Base-by-base conservation (phyloP, 164 flowering plant species). In the Liquidambar formosana region DNA sequence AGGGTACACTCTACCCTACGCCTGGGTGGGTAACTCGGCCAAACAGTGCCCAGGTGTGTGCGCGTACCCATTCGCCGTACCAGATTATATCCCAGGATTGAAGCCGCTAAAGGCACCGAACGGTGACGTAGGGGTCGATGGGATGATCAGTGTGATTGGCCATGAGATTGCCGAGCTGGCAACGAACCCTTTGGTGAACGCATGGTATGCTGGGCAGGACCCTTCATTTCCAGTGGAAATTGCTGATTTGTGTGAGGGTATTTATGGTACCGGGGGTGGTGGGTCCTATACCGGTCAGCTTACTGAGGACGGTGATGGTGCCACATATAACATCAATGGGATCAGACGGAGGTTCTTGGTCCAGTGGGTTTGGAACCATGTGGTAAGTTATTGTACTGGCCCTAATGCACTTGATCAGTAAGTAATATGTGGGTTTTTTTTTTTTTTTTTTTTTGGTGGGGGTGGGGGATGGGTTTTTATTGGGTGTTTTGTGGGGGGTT, bases 101-200 rank as follows among this genome's bases (percentile, higher is more conserved):
- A 92, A 86, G 74, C 79, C 97, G 22, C 16, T 86, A n/a, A 87
- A 78, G 57, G 45, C 97, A 1, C 99, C 99, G 0, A 94, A 94
- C 81, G 87, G 88, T 0, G 97, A 94, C 76, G 76, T 78, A 0
- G 97, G 97, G 0, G 92, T 94, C 5, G 98, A 94, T 63, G 97
- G 89, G 33, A 88, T 90, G 95, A 72, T 90, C 9, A 90, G 89
- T 71, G 93, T 90, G 47, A 88, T 90, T 11, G 98, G 69, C 0
- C 99, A 94, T 70, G 99, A 94, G 84, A 70, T 94, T 25, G 99
- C 99, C 0, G 99, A 94, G 85, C 78, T 92, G 75, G 88, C 97
- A 0, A 82, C 94, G 8, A 92, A 94, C 79, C 99, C 99, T 45
- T 64, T 94, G 57, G 94, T 88, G 62, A 94, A 92, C 78, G 97